Base-by-base conservation (phyloP, 345 rosid genomes). In the Luvunga scandens region DNA sequence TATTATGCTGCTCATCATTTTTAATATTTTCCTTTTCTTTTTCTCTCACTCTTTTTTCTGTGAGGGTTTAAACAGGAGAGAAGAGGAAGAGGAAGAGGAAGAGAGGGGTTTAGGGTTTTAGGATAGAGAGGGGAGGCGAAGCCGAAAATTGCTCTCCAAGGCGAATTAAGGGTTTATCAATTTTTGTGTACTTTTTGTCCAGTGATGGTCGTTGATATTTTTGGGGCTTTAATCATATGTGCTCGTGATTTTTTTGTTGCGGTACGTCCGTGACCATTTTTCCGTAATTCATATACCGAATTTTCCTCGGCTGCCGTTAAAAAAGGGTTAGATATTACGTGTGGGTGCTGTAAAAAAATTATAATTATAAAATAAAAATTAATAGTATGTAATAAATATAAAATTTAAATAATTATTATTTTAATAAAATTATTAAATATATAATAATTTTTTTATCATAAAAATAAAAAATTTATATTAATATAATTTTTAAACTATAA, bases 1-100 rank as follows among this genome's bases (percentile, higher is more conserved):
- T 9, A 88, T 56, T 50, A 84, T 36, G 81, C 79, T 36, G 81
- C 80, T 82, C 80, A 87, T 84, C 96, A 89, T 91, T 21, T 70
- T 71, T 27, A 25, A 56, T 31, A 7, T 18, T 4, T 38, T 6
- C 10, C 14, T 66, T 59, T 9, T 9, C 27, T 59, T 22, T 59
- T 9, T 22, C 25, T 8, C 25, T 4, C 6, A 12, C 24, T 62
- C 31, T 14, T 13, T 64, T 64, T 31, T 7, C n/a, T 6, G 62
- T 56, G 18, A 31, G 70, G 36, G 45, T 53, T 62, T 19, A 45
- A 55, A 69, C 22, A 3, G 59, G 8, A 38, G 73, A 77, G 45
- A 9, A 34, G 53, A 28, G 55, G 38, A 76, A 31, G 53, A 1
- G 67, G 36, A 76, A 30, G 56, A 0, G 59, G 6, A 39, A 8